Base-by-base conservation (phyloP, 1,139 yeast genomes). In the Yamadazyma sp. region DNA sequence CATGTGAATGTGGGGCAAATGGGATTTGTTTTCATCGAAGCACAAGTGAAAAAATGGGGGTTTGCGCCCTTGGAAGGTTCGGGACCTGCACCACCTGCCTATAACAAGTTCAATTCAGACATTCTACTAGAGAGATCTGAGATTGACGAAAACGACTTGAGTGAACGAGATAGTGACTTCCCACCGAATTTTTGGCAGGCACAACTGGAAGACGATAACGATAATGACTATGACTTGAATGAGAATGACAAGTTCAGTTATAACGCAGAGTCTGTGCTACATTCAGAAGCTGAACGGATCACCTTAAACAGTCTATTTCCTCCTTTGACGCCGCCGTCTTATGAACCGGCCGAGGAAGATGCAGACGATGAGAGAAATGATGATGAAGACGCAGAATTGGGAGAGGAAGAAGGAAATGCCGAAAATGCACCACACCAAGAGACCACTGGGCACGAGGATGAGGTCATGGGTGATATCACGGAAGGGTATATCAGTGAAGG, bases 51-150 rank as follows among this genome's bases (percentile, higher is more conserved):
- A 49, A 77, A 75, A 54, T 78, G 83, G 83, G 82, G 82, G n/a
- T 76, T 73, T 56, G 83, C 80, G 1, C 82, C 83, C 1, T 53
- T 78, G 39, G 80, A 75, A 55, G 83, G 83, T 1, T 69, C 56
- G 34, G 81, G 79, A n/a, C 76, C 79, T 2, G 77, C 83, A n/a
- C 83, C 83, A 2, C 83, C 83, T 8, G 73, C 77, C 20, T 78
- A 78, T 55, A 73, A 73, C 41, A 75, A 74, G 46, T 78, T 73
- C 51, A 77, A 77, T 47, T 61, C 69, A 15, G 83, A 78, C 55
- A 75, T 78, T 11, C 54, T 78, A 36, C 59, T 78, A 20, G 83
- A 76, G 47, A 57, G 81, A 38, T 73, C 79, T 18, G 83, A 77
- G 53, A 62, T 73, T 15, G 83, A 75, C 49, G 77, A 74, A 10